A percentile compares a stretch with the other conserved stretches of the same genome.
phyloP scores from a whole-genome alignment of 805 yeast species.

The Phaffomyces opuntiae region DNA sequence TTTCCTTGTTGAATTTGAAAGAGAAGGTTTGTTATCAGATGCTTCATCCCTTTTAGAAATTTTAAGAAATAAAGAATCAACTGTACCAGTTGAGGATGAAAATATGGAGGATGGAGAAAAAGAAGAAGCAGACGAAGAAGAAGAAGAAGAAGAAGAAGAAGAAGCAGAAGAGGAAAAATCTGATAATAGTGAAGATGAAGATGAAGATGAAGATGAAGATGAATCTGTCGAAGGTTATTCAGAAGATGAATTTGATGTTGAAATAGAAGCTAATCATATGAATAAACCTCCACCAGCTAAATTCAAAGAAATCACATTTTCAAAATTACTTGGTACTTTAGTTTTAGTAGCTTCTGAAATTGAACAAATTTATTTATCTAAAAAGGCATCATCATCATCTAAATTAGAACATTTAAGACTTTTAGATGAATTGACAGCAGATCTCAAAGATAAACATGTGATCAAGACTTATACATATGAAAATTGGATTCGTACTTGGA shows the following conservation, averaged over 20 bases:
- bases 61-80: slow-evolving; percentile 13
- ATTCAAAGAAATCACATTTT: slow-evolving; percentile 7
- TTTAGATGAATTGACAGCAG: slow-evolving; percentile 20
- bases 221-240: slow-evolving; percentile 14
- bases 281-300: neutral
- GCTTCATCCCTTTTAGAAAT: slow-evolving; percentile 28
- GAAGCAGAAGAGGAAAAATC: slow-evolving; percentile 8
- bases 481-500: slow-evolving; percentile 31
- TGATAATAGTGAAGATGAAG: slow-evolving; percentile 6
- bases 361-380: slow-evolving; percentile 23
- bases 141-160: slow-evolving; percentile 23
- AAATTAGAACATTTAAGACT: slow-evolving; percentile 23
- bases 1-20: slow-evolving; percentile 45
- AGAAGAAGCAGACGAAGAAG: neutral
- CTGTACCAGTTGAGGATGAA: neutral
- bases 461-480: slow-evolving; percentile 16
- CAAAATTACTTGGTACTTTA: slow-evolving; percentile 8
- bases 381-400: slow-evolving; percentile 19
- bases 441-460: slow-evolving; percentile 9
- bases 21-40: slow-evolving; percentile 68
- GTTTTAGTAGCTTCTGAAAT: slow-evolving; percentile 19
- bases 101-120: slow-evolving; percentile 11
- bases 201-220: slow-evolving; percentile 13
- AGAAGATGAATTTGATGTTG: slow-evolving; percentile 12
- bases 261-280: neutral